Evolutionary conservation across 208 protist genomes (phyloP).

Genomic region (Trypanosoma caninum): DNA sequence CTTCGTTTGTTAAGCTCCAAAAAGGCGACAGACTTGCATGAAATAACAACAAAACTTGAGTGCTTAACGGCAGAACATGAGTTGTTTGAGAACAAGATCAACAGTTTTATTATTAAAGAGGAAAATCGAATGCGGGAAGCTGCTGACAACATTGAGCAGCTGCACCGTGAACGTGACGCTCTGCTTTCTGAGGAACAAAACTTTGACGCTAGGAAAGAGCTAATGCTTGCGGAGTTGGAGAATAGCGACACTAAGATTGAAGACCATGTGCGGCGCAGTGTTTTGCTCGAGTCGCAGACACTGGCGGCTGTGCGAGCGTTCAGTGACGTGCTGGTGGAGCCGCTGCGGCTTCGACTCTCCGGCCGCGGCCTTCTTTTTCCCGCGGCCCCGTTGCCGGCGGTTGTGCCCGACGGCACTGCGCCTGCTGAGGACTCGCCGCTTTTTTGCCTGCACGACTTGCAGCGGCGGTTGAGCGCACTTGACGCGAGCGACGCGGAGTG

Average conservation of each 20-base stretch:
- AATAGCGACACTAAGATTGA: not conserved
- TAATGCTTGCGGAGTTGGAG: constrained; percentile 10
- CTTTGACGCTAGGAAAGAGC: constrained; percentile 14
- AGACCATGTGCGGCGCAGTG: not conserved
- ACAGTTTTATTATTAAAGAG: constrained; percentile 23
- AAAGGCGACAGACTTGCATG: constrained; percentile 4
- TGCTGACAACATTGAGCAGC: not conserved
- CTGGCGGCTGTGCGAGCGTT: not conserved
- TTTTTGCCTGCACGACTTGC: not conserved
- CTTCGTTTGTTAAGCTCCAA: constrained; percentile 4
- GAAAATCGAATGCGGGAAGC: constrained; percentile 9
- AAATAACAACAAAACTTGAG: not conserved
- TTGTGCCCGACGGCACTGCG: not conserved
- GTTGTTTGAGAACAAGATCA: constrained; percentile 21
- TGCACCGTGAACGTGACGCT: constrained; percentile 14
- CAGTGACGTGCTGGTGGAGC: not conserved
- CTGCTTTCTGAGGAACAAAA: constrained; percentile 2
- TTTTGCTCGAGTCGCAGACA: constrained; percentile 6
- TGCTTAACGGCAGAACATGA: constrained; percentile 19
- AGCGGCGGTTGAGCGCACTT: constrained; percentile 7
- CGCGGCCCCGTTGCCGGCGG: not conserved
- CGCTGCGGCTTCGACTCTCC: not conserved
- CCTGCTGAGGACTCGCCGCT: constrained; percentile 5
- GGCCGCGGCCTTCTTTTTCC: constrained; percentile 8
- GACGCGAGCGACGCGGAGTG: constrained; percentile 9